Percentiles rank a stretch among this genome's conserved stretches.
These are phyloP conservation scores for Solanum okadae DNA, from an alignment of 257 asterid species.

Conservation along the genomic window DNA sequence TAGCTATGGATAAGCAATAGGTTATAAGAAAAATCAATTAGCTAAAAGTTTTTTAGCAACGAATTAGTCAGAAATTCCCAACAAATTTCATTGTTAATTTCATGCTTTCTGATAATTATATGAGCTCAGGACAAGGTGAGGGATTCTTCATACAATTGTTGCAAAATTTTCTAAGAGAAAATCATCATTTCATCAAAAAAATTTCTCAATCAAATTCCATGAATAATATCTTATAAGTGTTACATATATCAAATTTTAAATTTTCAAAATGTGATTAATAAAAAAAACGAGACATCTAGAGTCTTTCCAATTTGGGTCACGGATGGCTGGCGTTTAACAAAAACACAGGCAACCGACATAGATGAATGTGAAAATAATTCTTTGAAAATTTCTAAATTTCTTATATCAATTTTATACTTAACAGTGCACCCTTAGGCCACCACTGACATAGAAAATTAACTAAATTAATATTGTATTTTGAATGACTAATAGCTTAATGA, in stretches of 20 bases:
- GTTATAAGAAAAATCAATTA: too few relatives aligned
- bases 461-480: neutral
- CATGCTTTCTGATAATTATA: too few relatives aligned
- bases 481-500: neutral
- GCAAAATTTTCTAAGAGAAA: neutral
- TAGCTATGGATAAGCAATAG: too few relatives aligned
- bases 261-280: neutral
- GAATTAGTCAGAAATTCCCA: neutral
- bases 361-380: neutral
- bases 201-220: neutral
- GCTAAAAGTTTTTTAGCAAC: too few relatives aligned
- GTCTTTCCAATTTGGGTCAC: neutral
- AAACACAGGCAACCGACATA: neutral
- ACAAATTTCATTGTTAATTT: too few relatives aligned
- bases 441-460: neutral
- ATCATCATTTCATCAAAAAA: neutral
- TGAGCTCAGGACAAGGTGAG: too few relatives aligned
- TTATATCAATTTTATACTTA: neutral
- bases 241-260: neutral
- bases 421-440: neutral
- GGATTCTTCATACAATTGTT: neutral
- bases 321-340: neutral
- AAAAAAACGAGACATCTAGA: neutral
- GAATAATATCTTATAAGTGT: neutral
- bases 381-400: neutral